Conservation (phyloP, 2,329 filamentous ascomycete genomes). For the Aspergillus spinulosporus region DNA sequence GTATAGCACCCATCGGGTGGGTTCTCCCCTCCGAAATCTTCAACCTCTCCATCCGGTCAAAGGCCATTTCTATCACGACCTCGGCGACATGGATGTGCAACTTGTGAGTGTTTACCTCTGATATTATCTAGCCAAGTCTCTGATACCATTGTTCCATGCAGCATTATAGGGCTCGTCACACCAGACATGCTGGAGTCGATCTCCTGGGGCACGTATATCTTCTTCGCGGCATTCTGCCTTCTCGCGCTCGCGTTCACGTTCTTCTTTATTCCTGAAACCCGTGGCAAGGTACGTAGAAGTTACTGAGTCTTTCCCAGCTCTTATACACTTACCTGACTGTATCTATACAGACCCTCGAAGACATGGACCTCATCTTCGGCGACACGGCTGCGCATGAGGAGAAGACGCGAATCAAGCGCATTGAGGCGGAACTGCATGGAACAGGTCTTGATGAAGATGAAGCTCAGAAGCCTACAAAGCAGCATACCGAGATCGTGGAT, state of each 20-base stretch:
- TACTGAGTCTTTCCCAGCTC: neutral
- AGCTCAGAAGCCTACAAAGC: neutral
- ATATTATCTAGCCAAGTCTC: no score
- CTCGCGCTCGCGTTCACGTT: conserved; percentile 37
- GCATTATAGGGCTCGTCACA: conserved; percentile 40
- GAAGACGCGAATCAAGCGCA: conserved; percentile 40
- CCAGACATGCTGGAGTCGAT: conserved; percentile 41
- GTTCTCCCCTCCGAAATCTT: conserved; percentile 44
- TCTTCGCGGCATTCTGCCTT: conserved; percentile 41
- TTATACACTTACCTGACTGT: neutral
- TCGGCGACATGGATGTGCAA: conserved; percentile 44
- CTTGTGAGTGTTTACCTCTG: conserved; percentile 28
- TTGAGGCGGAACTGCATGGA: conserved; percentile 39
- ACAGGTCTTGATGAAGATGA: conserved; percentile 11
- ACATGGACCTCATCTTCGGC: conserved; percentile 54
- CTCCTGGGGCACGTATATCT: conserved; percentile 42
- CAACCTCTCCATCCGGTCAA: conserved; percentile 39
- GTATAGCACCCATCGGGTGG: conserved; percentile 39
- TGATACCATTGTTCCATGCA: conserved; percentile 9
- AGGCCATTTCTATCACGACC: conserved; percentile 41
- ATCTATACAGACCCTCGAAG: conserved; percentile 49
- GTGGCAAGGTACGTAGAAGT: conserved; percentile 32
- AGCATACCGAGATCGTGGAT: neutral
- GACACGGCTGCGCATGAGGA: conserved; percentile 42
- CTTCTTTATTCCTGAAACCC: conserved; percentile 39